These are phyloP conservation scores for Aspergillus panamensis DNA, from an alignment of 495 filamentous ascomycete genomes.

Conservation along the genomic window DNA sequence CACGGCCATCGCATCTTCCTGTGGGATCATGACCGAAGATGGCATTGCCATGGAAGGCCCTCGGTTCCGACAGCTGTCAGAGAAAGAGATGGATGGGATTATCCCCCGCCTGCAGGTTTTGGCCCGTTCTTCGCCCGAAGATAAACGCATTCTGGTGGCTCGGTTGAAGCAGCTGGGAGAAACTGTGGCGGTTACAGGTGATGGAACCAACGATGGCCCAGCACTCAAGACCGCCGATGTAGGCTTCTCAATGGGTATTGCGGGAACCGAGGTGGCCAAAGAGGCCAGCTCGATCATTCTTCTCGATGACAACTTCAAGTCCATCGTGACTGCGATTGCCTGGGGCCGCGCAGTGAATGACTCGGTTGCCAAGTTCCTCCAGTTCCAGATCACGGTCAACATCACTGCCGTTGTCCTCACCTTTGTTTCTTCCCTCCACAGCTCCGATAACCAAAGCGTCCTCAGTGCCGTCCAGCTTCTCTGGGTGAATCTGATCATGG, in stretches of 20 bases:
- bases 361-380: conserved; percentile 83
- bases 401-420: conserved; percentile 81
- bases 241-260: conserved; percentile 90
- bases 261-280: conserved; percentile 90
- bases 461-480: conserved; percentile 82
- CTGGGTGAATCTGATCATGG: conserved; percentile 95
- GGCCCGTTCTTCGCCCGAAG: conserved; percentile 82
- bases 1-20: conserved; percentile 75
- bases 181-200: conserved; percentile 83
- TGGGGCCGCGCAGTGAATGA: conserved; percentile 92
- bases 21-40: conserved; percentile 73
- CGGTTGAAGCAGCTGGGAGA: conserved; percentile 71
- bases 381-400: conserved; percentile 92
- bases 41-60: conserved; percentile 81
- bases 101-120: conserved; percentile 78
- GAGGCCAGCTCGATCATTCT: conserved; percentile 90
- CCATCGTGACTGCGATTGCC: conserved; percentile 83
- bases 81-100: conserved; percentile 64
- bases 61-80: conserved; percentile 72
- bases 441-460: conserved; percentile 60
- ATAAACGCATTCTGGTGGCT: conserved; percentile 77
- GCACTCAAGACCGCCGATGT: conserved; percentile 83
- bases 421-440: conserved; percentile 79
- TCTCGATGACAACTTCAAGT: conserved; percentile 87
- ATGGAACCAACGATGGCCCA: conserved; percentile 88